Base-by-base conservation (phyloP, 495 filamentous ascomycete species). In the Talaromyces liani region DNA sequence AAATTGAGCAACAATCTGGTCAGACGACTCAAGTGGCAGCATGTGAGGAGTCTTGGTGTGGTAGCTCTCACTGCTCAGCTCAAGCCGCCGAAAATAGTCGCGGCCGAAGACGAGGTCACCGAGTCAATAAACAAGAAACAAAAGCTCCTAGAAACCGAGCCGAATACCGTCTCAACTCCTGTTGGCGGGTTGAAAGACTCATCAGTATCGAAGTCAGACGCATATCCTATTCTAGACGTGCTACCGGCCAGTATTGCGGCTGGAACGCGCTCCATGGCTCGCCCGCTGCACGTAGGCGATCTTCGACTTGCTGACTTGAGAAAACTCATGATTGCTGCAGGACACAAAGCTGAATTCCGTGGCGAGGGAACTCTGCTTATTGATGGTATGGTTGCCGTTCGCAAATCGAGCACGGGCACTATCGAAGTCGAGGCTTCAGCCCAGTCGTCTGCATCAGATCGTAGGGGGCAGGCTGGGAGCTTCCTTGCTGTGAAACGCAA, bases 241-340 rank as follows among this genome's bases (percentile, higher is more conserved):
- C 77, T 96, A 6, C 90, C 92, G 2, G 78, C 82, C n/a, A 90
- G 79, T 66, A 84, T 94, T 74, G 86, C 87, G 7, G 87, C 91
- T 2, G 87, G 91, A 1, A 89, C 87, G 4, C 82, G 90, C 54
- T 89, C 89, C 12, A 84, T 90, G 61, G 86, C 91, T 7, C 92
- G 93, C 39, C 92, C 95, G 8, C 83, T 99, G 10, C 95, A 98
- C 71, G 95, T 98, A 24, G 94, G 94, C 62, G 94, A 99, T 69
- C 79, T 98, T 18, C 82, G 94, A 18, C 82, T 99, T 14, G 92
- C 94, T 0, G 92, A 97, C 71, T 75, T 99, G 58, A 82, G 95
- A 56, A 88, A 89, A 65, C 83, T 91, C 27, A 88, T 99, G 85
- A 86, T 90, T 62, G 80, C 81, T 18, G 82, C 88, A 22, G 93